These are phyloP conservation scores for Xylaria intraflava DNA, from an alignment of 495 filamentous ascomycete species.

Conservation along the genomic window DNA sequence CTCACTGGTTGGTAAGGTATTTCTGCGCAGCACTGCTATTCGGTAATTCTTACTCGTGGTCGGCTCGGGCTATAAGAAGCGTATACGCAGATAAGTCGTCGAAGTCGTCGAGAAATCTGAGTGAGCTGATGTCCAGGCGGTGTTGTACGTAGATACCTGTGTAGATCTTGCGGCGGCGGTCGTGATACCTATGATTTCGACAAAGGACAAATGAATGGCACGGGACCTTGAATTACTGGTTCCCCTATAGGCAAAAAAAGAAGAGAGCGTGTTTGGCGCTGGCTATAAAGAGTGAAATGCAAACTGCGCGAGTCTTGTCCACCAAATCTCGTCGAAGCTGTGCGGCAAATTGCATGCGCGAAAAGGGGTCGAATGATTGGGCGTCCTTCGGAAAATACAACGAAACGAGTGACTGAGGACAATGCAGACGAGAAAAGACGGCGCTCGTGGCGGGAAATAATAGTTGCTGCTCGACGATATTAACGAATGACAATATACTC, in stretches of 20 bases:
- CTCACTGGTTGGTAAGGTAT: neutral
- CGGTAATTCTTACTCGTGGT: neutral
- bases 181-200: neutral
- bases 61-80: neutral
- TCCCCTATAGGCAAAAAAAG: neutral
- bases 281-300: constrained; percentile 5
- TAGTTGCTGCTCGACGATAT: neutral
- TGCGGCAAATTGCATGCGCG: constrained; percentile 16
- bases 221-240: neutral
- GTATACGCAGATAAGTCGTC: neutral
- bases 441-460: neutral
- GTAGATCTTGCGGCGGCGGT: neutral
- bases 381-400: constrained; percentile 2
- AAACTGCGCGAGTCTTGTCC: constrained; percentile 1
- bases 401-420: constrained; percentile 24
- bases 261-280: neutral
- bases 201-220: neutral
- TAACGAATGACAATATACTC: neutral
- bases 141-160: neutral
- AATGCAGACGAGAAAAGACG: neutral
- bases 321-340: constrained; percentile 15
- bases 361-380: constrained; percentile 17
- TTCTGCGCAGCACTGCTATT: neutral
- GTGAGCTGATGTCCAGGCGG: neutral
- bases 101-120: neutral